Base-by-base conservation (phyloP, 345 rosid species). In the Salix caprea region DNA sequence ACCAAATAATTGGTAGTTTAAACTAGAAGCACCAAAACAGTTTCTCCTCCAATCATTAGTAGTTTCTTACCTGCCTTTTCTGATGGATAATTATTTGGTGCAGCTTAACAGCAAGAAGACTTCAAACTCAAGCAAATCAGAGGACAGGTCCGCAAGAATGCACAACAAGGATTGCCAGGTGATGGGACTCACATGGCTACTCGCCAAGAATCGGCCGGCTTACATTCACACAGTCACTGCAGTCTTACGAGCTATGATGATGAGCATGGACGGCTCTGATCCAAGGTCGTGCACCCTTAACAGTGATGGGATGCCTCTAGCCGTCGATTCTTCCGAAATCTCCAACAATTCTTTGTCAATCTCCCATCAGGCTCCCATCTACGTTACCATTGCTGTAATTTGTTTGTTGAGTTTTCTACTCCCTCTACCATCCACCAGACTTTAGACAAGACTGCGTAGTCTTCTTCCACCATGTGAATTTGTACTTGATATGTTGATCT, bases 101-200 rank as follows among this genome's bases (percentile, higher is more conserved):
- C 91, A 92, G 97, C 88, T 90, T 23, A 90, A 81, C 84, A 77
- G 85, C 70, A 85, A 89, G 82, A 77, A 84, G 62, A 9, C 91
- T 82, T 90, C 69, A 26, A 86, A 80, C 54, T 65, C 90, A 82
- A 91, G 90, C 84, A 90, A 91, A 77, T 48, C 86, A 71, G 86
- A 85, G 65, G 90, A 84, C 40, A 90, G 98, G 87, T 87, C 93
- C 65, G 73, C 89, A 74, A 93, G 84, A 85, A 93, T 95, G 91
- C 97, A 83, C 75, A 84, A 88, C 86, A 93, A 90, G 84, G 97
- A 95, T 77, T 95, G 99, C 85, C 89, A 89, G 67, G 84, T 93
- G 62, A 95, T 95, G 99, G 99, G 97, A 61, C 90, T 95, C 56
- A 91, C 99, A 58, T 95, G 99, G 99, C 98, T 95, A 40, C 92